Conservation (phyloP, 78 protist species). For the Capsaspora owczarzaki region DNA sequence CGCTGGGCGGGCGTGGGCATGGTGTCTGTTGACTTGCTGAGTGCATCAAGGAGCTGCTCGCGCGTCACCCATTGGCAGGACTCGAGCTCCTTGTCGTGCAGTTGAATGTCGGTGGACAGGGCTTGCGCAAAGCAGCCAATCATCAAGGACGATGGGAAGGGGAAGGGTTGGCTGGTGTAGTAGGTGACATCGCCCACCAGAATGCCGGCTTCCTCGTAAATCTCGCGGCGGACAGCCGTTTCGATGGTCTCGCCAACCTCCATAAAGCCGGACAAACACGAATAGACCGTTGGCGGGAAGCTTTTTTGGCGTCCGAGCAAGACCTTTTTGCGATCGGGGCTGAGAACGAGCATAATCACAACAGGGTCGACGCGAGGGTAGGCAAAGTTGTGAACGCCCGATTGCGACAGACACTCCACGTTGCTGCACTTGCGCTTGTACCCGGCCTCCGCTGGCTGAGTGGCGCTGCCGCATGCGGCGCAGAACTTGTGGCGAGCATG, state of each 20-base stretch:
- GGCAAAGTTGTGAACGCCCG: not conserved
- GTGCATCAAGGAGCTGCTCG: not conserved
- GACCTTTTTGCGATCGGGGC: not conserved
- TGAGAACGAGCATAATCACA: conserved; percentile 15
- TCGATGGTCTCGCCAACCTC: conserved; percentile 49
- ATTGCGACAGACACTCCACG: not conserved
- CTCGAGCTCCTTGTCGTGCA: conserved; percentile 13
- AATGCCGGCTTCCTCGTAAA: conserved; percentile 27
- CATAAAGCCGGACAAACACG: conserved; percentile 41
- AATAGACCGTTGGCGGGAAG: conserved; percentile 19
- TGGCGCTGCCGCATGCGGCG: not conserved
- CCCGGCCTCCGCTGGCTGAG: not conserved
- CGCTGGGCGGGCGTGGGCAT: too few relatives aligned
- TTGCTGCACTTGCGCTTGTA: not conserved
- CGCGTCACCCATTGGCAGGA: not conserved
- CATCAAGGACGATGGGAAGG: conserved; percentile 45
- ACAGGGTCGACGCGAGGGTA: conserved; percentile 32
- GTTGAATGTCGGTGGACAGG: not conserved
- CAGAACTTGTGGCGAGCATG: not conserved
- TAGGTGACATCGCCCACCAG: not conserved
- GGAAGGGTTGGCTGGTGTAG: conserved; percentile 43
- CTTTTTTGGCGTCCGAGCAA: conserved; percentile 21
- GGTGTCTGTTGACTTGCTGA: too few relatives aligned
- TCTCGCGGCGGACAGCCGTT: conserved; percentile 30
- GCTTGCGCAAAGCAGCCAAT: conserved; percentile 29